Evolutionary conservation across 257 asterid species (phyloP).

Genomic region (Handroanthus guayacan): DNA sequence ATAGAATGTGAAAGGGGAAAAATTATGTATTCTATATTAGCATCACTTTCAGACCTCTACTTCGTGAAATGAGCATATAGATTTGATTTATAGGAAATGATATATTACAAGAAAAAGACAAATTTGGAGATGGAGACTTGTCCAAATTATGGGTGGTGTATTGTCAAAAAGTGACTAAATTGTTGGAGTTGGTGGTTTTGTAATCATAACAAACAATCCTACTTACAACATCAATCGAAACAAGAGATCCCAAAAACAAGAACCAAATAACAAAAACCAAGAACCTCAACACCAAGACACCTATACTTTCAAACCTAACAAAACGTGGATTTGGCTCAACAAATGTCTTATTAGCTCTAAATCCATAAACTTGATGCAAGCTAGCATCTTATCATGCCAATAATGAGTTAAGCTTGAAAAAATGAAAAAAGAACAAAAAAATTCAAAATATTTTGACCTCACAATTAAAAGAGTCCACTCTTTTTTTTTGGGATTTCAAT

Average conservation of each 20-base stretch:
- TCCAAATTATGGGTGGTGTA: conserved; percentile 35
- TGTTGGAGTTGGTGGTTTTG: conserved; percentile 68
- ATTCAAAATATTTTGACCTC: too few relatives aligned
- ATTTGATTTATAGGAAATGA: conserved; percentile 31
- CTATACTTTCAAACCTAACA: not conserved
- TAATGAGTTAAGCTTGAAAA: not conserved
- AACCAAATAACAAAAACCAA: conserved; percentile 45
- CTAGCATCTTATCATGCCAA: conserved; percentile 14
- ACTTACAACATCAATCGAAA: conserved; percentile 32
- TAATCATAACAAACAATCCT: conserved; percentile 40
- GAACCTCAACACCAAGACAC: conserved; percentile 30
- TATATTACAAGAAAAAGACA: conserved; percentile 39
- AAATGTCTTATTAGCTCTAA: conserved; percentile 23
- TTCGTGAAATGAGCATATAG: conserved; percentile 15
- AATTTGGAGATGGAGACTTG: conserved; percentile 31
- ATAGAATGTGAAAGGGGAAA: conserved; percentile 20
- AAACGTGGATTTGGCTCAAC: conserved; percentile 44
- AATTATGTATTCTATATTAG: not conserved
- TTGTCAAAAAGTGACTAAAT: conserved; percentile 53
- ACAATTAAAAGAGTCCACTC: too few relatives aligned
- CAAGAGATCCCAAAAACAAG: conserved; percentile 54
- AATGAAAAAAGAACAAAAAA: too few relatives aligned
- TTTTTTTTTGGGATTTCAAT: too few relatives aligned
- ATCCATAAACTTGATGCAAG: not conserved
- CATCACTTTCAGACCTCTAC: conserved; percentile 36